phyloP scores from a whole-genome alignment of 176 grass and related monocot species.

The Raddia guianensis region DNA sequence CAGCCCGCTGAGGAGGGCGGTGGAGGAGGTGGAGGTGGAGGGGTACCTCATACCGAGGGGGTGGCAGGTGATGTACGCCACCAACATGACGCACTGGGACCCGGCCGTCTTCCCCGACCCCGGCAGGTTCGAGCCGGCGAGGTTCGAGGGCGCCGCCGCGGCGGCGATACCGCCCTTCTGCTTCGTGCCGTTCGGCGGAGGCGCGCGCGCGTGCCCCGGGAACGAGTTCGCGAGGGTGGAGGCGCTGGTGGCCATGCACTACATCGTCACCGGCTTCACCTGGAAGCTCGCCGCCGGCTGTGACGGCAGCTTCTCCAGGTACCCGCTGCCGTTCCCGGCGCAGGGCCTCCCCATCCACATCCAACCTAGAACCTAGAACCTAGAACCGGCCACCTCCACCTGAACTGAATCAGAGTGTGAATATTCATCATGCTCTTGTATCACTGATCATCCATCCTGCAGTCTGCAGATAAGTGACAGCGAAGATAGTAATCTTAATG shows the following conservation, averaged over 20 bases:
- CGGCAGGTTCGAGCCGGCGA: slow-evolving; percentile 37
- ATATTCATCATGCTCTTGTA: too few species aligned
- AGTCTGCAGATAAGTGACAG: too few species aligned
- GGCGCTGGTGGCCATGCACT: slow-evolving; percentile 30
- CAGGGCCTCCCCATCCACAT: slow-evolving; percentile 28
- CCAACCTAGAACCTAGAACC: neutral
- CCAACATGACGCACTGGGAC: slow-evolving; percentile 32
- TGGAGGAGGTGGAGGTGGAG: slow-evolving; percentile 33
- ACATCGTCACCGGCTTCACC: slow-evolving; percentile 32
- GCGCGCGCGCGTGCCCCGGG: slow-evolving; percentile 40
- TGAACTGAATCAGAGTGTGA: too few species aligned
- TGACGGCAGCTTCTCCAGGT: slow-evolving; percentile 28
- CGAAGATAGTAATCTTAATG: too few species aligned
- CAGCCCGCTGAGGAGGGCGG: slow-evolving; percentile 20
- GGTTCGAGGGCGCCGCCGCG: slow-evolving; percentile 22
- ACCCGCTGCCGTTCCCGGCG: neutral
- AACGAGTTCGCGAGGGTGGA: slow-evolving; percentile 45
- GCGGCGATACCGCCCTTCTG: slow-evolving; percentile 30
- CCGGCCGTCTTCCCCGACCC: slow-evolving; percentile 40
- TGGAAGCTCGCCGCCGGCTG: slow-evolving; percentile 34
- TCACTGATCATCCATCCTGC: too few species aligned
- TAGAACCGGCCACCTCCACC: too few species aligned
- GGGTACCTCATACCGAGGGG: slow-evolving; percentile 41
- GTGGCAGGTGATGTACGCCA: slow-evolving; percentile 38
- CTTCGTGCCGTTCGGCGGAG: slow-evolving; percentile 42